phyloP scores from a whole-genome alignment of 1,139 yeast species.

The Hyphopichia fennica region DNA sequence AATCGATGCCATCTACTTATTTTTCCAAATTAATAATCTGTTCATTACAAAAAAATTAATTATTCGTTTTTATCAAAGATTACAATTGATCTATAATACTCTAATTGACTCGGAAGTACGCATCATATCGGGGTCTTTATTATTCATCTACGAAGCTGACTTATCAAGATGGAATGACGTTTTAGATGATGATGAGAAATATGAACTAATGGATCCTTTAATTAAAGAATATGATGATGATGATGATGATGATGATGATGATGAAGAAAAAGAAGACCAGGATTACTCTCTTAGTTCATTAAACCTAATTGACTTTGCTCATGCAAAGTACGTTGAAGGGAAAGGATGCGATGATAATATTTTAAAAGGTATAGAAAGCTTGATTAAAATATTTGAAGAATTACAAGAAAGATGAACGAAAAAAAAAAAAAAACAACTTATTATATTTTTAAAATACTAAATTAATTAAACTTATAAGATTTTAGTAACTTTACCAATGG shows the following conservation, averaged over 20 bases:
- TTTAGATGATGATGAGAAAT: constrained; percentile 19
- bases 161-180: constrained; percentile 42
- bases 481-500: constrained; percentile 93
- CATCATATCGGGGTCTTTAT: constrained; percentile 70
- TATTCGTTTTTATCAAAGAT: constrained; percentile 50
- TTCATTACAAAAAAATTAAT: constrained; percentile 25
- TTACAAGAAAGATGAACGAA: constrained; percentile 1
- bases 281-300: constrained; percentile 49
- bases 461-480: constrained; percentile 42
- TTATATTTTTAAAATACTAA: background rate
- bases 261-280: constrained; percentile 15
- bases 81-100: constrained; percentile 66
- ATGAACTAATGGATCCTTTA: constrained; percentile 38
- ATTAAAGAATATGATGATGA: constrained; percentile 29
- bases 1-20: constrained; percentile 49
- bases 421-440: constrained; percentile 2
- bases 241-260: constrained; percentile 33
- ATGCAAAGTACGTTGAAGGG: constrained; percentile 64
- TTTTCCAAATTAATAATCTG: constrained; percentile 37
- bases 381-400: constrained; percentile 45
- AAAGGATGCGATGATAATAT: constrained; percentile 72
- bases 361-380: constrained; percentile 63
- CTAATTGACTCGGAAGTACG: constrained; percentile 62
- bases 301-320: constrained; percentile 87
- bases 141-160: constrained; percentile 76